Base-by-base conservation (phyloP, 2,329 filamentous ascomycete species). In the Cyphellophora europaea region DNA sequence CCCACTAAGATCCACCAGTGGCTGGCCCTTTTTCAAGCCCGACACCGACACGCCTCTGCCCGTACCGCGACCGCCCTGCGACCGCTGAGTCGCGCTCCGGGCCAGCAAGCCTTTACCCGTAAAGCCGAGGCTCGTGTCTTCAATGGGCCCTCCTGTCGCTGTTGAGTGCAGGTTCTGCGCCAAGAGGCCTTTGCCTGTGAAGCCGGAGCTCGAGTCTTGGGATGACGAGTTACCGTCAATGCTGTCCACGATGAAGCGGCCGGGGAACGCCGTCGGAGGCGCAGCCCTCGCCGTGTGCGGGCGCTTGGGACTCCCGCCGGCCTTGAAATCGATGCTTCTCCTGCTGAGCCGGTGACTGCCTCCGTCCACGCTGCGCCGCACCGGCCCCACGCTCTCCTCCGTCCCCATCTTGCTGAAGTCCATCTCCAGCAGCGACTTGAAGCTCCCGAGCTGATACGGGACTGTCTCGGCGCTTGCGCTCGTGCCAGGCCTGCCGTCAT, bases 401-500 rank as follows among this genome's bases (percentile, higher is more conserved):
- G 8, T 25, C n/a, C 21, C 21, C 21, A n/a, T n/a, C 8, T 8
- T n/a, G n/a, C 8, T 8, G 8, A 25, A 8, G 21, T 25, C 63
- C 50, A 77, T 59, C 40, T 85, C 76, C 6, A 87, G 56, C 3
- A 87, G 58, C 1, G 83, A 80, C 45, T 75, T 67, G 55, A 82
- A 83, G 2, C 73, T 69, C 4, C 79, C 80, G 33, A 83, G 52
- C 40, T 79, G 49, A 62, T 75, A 66, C 67, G 82, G 36, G 8
- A 25, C 21, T n/a, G 21, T 25, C 8, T 25, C 21, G n/a, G 21
- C 21, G n/a, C 21, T 25, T 25, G 21, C 21, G n/a, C 21, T 25
- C n/a, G 21, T 25, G n/a, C 21, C 21, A 8, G 21, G 21, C 21
- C 21, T 8, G 8, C n/a, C n/a, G 8, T 8, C 8, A n/a, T 25